A percentile compares a stretch with the other conserved stretches of the same genome.
phyloP scores from a whole-genome alignment of 768 basidiomycete species.

The Heimioporus sp. region DNA sequence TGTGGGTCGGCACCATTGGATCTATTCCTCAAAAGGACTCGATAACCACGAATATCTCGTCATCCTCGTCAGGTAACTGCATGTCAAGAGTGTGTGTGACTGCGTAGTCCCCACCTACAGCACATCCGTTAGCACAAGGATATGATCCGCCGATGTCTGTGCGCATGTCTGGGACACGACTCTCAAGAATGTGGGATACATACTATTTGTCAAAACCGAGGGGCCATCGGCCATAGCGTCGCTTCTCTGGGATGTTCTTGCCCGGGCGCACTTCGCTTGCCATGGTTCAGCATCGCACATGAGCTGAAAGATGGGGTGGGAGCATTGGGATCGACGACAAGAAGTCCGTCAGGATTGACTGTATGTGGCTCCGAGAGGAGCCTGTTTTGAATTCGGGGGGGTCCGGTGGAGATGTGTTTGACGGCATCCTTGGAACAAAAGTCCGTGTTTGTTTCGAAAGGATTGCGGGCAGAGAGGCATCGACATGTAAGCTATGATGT shows the following conservation, averaged over 20 bases:
- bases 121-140: too few relatives aligned
- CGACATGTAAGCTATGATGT: too few relatives aligned
- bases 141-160: too few relatives aligned
- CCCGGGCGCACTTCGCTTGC: constrained; percentile 31
- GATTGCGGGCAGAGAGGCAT: too few relatives aligned
- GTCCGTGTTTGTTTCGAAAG: too few relatives aligned
- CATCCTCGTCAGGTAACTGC: constrained; percentile 46
- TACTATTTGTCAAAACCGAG: constrained; percentile 45
- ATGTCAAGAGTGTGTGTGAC: constrained; percentile 35
- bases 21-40: constrained; percentile 37
- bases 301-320: constrained; percentile 45
- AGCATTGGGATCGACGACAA: constrained; percentile 34
- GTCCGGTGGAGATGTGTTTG: too few relatives aligned
- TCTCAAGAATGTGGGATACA: neutral
- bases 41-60: constrained; percentile 40
- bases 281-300: constrained; percentile 39
- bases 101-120: constrained; percentile 41
- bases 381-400: too few relatives aligned
- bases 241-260: constrained; percentile 37
- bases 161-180: neutral
- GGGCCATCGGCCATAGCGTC: constrained; percentile 34
- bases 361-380: constrained; percentile 16
- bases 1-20: constrained; percentile 22
- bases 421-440: neutral
- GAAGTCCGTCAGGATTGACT: constrained; percentile 26